A percentile compares a stretch with the other conserved stretches of the same genome.
phyloP scores from a whole-genome alignment of 176 grass and related monocot genomes.

The Carex cristatella region DNA sequence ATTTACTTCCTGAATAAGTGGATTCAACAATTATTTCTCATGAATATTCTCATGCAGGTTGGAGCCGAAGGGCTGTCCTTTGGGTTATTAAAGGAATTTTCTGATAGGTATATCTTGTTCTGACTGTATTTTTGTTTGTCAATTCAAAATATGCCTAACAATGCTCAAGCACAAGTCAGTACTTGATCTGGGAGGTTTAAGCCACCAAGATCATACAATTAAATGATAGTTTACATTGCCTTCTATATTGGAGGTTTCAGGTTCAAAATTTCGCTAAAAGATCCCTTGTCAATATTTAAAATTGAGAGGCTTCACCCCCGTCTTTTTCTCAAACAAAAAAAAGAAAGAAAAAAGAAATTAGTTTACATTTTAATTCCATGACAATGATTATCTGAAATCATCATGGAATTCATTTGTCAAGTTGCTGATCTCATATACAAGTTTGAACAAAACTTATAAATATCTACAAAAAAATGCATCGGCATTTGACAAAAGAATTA shows the following conservation, averaged over 20 bases:
- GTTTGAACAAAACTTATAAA: neutral
- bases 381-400: neutral
- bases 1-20: neutral
- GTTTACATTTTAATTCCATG: neutral
- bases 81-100: constrained; percentile 16
- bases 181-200: neutral
- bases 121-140: neutral
- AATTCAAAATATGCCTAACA: neutral
- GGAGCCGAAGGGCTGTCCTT: neutral
- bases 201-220: neutral
- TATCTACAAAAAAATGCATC: neutral
- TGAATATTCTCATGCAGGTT: neutral
- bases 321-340: neutral
- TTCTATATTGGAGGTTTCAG: too few species aligned
- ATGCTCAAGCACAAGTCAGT: neutral
- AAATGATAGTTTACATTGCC: neutral
- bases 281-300: too few species aligned
- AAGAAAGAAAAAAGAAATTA: neutral
- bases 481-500: neutral
- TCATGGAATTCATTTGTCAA: neutral
- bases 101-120: neutral
- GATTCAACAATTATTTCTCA: neutral
- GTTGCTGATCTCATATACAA: neutral
- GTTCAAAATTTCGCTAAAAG: too few species aligned
- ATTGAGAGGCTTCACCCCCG: too few species aligned